Conservation (phyloP, 208 protist genomes). For the Leishmania lainsoni region DNA sequence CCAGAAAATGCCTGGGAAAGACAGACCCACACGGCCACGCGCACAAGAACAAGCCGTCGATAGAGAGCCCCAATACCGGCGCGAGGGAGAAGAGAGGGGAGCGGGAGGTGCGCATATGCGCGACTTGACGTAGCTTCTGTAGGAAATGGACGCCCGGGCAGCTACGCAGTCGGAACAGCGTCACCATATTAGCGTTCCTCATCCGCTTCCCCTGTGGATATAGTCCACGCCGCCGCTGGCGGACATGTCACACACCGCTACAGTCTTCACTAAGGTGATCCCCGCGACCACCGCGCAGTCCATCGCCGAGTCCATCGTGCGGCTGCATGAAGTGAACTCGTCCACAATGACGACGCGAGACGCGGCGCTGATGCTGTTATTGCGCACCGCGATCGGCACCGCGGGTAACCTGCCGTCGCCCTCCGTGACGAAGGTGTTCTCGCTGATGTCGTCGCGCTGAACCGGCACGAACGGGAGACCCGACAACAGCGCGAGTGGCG, state of each 20-base stretch:
- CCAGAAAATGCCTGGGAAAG: too few species aligned
- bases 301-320: constrained; percentile 69
- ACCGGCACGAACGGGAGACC: constrained; percentile 80
- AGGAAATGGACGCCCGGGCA: too few species aligned
- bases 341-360: constrained; percentile 87
- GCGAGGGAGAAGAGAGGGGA: not conserved
- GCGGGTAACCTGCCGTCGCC: constrained; percentile 34
- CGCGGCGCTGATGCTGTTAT: constrained; percentile 54
- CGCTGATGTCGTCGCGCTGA: constrained; percentile 45
- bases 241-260: constrained; percentile 72
- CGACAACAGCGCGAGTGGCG: constrained; percentile 76
- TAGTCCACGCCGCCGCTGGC: constrained; percentile 63
- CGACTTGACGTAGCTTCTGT: not conserved
- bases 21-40: not conserved
- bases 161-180: constrained; percentile 63
- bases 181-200: constrained; percentile 65
- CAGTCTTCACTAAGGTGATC: constrained; percentile 64
- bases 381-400: constrained; percentile 50
- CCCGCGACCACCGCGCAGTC: constrained; percentile 67
- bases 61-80: not conserved
- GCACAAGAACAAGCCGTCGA: not conserved
- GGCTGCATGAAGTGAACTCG: constrained; percentile 85
- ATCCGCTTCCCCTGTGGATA: constrained; percentile 62
- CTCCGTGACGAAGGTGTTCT: constrained; percentile 37
- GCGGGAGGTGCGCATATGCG: not conserved